Conservation (phyloP, 108 stramenopile species). For the Conticribra guillardii region DNA sequence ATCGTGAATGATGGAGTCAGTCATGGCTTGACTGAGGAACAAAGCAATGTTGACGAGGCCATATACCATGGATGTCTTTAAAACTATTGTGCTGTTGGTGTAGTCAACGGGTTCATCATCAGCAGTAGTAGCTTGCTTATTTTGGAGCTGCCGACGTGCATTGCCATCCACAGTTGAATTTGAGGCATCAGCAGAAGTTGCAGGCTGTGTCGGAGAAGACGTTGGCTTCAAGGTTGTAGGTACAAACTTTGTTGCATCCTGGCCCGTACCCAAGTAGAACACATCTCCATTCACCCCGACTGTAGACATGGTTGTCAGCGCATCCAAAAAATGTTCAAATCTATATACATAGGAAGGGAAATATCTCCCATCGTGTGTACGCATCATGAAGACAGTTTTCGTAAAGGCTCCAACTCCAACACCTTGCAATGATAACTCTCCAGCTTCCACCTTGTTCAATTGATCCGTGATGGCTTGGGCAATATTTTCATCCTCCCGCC, state of each 20-base stretch:
- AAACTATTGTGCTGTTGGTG: constrained; percentile 1
- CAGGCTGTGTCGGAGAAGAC: background rate
- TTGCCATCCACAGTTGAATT: background rate
- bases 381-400: constrained; percentile 22
- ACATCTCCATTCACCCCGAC: constrained; percentile 30
- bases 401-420: constrained; percentile 32
- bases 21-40: constrained; percentile 58
- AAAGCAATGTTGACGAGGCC: constrained; percentile 55
- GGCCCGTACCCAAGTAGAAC: constrained; percentile 39
- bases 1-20: constrained; percentile 56
- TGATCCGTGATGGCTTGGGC: constrained; percentile 32
- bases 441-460: constrained; percentile 30
- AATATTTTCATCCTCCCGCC: constrained; percentile 13
- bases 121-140: constrained; percentile 1
- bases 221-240: background rate
- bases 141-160: background rate
- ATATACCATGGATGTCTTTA: constrained; percentile 31
- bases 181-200: background rate
- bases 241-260: background rate
- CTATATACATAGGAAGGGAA: constrained; percentile 45
- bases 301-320: constrained; percentile 26
- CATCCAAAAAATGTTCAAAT: constrained; percentile 39
- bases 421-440: constrained; percentile 24
- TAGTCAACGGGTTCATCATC: constrained; percentile 1
- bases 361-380: constrained; percentile 33